A percentile compares a stretch with the other conserved stretches of the same genome.
Evolutionary conservation across 2,329 filamentous ascomycete species (phyloP).

Genomic region (Beauveria sp.): DNA sequence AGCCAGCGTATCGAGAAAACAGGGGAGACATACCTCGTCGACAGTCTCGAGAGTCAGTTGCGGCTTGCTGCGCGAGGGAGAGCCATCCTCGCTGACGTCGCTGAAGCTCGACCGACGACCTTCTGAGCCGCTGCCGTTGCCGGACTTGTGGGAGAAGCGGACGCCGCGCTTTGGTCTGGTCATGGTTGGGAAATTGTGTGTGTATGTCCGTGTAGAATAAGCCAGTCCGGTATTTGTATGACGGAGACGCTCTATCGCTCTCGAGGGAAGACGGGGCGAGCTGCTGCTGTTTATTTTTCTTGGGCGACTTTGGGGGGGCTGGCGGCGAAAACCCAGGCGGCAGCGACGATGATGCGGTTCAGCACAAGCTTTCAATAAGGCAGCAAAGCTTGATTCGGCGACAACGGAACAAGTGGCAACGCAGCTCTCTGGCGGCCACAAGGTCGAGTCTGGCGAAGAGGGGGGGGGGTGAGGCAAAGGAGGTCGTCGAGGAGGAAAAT

Average conservation of each 20-base stretch:
- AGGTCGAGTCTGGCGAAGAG: not conserved
- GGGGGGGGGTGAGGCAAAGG: not conserved
- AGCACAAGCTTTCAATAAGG: not conserved
- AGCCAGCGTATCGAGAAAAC: not conserved
- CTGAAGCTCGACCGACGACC: conserved; percentile 64
- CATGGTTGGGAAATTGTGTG: conserved; percentile 18
- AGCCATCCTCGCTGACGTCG: conserved; percentile 53
- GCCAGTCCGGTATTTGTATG: not conserved
- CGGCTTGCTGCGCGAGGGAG: conserved; percentile 22
- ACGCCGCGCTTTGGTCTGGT: conserved; percentile 41
- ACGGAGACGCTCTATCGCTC: not conserved
- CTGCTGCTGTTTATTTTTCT: not conserved
- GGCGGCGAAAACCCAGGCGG: not conserved
- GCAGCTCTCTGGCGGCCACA: not conserved
- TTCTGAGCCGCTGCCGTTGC: conserved; percentile 39
- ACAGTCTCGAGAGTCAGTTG: conserved; percentile 25
- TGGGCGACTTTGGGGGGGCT: not conserved
- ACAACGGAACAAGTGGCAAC: not conserved
- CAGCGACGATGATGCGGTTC: not conserved
- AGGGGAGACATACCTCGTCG: conserved; percentile 22
- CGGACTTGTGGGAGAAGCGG: conserved; percentile 44
- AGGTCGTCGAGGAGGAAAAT: not conserved
- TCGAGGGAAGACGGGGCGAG: not conserved
- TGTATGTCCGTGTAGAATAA: not conserved
- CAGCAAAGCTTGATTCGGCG: not conserved